phyloP scores from a whole-genome alignment of 495 filamentous ascomycete species.

The Penicillium roqueforti region DNA sequence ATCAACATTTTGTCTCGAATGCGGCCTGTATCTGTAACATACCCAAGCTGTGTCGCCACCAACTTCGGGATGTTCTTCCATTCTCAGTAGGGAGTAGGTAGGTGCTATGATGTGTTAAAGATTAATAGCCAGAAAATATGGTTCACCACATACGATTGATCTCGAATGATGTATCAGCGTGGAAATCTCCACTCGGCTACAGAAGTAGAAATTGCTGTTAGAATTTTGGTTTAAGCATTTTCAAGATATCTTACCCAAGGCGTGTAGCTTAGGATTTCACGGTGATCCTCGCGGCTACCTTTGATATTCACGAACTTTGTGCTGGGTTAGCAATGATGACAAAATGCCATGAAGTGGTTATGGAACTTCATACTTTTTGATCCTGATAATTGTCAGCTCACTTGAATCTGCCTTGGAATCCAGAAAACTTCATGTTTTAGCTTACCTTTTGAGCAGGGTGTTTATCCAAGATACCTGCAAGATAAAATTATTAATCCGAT shows the following conservation, averaged over 20 bases:
- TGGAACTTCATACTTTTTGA: constrained; percentile 3
- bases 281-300: constrained; percentile 37
- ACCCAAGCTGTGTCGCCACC: constrained; percentile 52
- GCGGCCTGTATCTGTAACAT: neutral
- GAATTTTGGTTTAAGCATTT: neutral
- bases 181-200: constrained; percentile 42
- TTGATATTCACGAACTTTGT: constrained; percentile 31
- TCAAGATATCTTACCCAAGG: constrained; percentile 28
- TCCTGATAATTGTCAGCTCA: constrained; percentile 4
- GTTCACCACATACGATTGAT: constrained; percentile 34
- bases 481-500: neutral
- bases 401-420: neutral
- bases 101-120: constrained; percentile 25
- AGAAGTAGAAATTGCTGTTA: neutral
- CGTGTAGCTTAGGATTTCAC: constrained; percentile 35
- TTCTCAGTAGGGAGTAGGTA: constrained; percentile 48
- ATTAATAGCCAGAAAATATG: neutral
- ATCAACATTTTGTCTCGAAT: neutral
- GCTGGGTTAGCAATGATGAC: constrained; percentile 1
- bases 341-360: neutral
- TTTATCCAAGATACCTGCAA: constrained; percentile 34
- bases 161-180: constrained; percentile 51
- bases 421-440: neutral
- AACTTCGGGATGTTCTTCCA: constrained; percentile 52
- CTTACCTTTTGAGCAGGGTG: constrained; percentile 47